Evolutionary conservation across 305 asterid genomes (phyloP).

Genomic region (Ilex paraguariensis): DNA sequence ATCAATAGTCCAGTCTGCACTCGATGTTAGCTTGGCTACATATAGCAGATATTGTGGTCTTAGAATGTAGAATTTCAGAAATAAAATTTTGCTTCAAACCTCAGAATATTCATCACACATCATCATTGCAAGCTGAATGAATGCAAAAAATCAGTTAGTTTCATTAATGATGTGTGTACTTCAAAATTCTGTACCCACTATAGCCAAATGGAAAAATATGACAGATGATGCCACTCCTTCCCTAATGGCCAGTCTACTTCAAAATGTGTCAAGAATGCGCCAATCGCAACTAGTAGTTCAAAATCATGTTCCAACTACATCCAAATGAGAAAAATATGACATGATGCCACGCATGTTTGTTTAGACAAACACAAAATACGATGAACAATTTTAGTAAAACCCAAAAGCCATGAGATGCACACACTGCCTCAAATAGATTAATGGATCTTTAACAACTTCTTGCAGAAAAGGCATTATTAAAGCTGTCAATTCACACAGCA

Average conservation of each 20-base stretch:
- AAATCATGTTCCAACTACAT: too few species aligned
- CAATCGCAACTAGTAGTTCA: not conserved
- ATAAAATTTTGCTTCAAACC: slow-evolving; percentile 36
- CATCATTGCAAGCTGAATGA: slow-evolving; percentile 83
- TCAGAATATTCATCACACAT: slow-evolving; percentile 70
- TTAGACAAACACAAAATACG: too few species aligned
- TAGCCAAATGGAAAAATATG: slow-evolving; percentile 5
- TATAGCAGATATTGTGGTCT: slow-evolving; percentile 24
- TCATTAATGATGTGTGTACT: too few species aligned
- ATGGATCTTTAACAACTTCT: not conserved
- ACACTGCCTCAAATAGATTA: slow-evolving; percentile 3
- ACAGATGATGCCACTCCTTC: slow-evolving; percentile 5
- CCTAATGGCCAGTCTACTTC: slow-evolving; percentile 7
- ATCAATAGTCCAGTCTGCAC: slow-evolving; percentile 6
- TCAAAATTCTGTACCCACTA: not conserved
- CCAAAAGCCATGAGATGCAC: not conserved
- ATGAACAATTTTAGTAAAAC: too few species aligned
- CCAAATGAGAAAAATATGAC: too few species aligned
- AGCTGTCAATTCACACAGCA: slow-evolving; percentile 8
- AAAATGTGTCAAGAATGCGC: slow-evolving; percentile 3
- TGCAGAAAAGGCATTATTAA: not conserved
- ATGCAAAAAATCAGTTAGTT: too few species aligned
- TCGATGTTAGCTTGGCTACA: slow-evolving; percentile 6
- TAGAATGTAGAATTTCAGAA: slow-evolving; percentile 30
- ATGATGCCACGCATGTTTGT: too few species aligned